Evolutionary conservation across 306 rosid species (phyloP), one percentile per base, ranked within the genome.

Genomic region (Vigna radiata): DNA sequence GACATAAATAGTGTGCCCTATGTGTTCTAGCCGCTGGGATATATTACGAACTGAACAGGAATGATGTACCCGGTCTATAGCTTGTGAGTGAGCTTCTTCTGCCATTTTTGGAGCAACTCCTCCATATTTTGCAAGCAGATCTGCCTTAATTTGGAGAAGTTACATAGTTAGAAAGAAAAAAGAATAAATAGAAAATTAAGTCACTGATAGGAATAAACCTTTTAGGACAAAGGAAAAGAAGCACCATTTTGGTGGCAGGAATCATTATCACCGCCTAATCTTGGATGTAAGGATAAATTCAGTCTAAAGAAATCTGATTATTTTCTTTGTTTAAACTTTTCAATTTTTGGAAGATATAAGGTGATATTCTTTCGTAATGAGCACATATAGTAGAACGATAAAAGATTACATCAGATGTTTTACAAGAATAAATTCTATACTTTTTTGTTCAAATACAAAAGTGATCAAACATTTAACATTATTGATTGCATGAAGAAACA

Each of bases 71-170:
- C 83, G 86, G 82, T 95, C 94, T 69, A 95, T 92, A 81, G 81
- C 97, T 87, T 87, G 93, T 0, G 87, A 79, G 68, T 95, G 98
- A 33, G 98, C 97, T 87, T 89, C 98, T 88, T 90, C 97, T 49
- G 98, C 98, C 97, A 90, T 92, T 89, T 95, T 90, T 7, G 98
- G 97, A 75, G 97, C 96, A 85, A 95, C 98, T 17, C 97, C 97
- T 66, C 97, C 98, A 82, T 88, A 92, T 78, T 76, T 89, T 33
- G 77, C 92, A 61, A 95, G 98, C 88, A 95, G 85, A 39, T 92
- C 97, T 72, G 92, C 98, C 98, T 95, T 88, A 71, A 85, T 43
- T 50, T 23, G 73, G 77, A 65, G 33, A 87, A 87, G 52, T 73
- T 49, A 63, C 21, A 31, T 65, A 81, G 49, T 76, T 61, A 83